phyloP scores from a whole-genome alignment of 768 basidiomycete species.

The Sarcomyxa edulis region DNA sequence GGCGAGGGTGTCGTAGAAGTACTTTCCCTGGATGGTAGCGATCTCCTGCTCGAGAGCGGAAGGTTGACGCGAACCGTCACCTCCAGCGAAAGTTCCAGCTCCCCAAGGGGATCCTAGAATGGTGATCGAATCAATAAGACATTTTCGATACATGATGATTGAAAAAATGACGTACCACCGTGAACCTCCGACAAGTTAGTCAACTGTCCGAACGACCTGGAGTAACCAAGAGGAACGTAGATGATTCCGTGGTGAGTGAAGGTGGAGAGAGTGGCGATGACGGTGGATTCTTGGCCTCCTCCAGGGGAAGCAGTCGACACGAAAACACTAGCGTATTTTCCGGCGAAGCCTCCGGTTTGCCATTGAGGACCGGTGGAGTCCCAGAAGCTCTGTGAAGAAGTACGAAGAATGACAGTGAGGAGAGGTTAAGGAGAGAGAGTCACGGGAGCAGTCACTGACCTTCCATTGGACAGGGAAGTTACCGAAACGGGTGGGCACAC shows the following conservation, averaged over 20 bases:
- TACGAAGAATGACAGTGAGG: neutral
- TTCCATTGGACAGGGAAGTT: conserved; percentile 79
- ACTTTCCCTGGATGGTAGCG: conserved; percentile 44
- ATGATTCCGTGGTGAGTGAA: conserved; percentile 69
- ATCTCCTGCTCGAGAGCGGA: conserved; percentile 44
- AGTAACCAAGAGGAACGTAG: conserved; percentile 71
- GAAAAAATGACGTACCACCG: conserved; percentile 41
- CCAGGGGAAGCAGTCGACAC: conserved; percentile 69
- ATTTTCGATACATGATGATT: neutral
- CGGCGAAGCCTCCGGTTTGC: conserved; percentile 51
- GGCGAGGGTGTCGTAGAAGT: conserved; percentile 45
- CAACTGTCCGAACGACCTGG: conserved; percentile 35
- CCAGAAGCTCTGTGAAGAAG: conserved; percentile 57
- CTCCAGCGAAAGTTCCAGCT: conserved; percentile 55
- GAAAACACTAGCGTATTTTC: conserved; percentile 75
- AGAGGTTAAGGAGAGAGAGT: neutral
- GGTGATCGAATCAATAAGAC: conserved; percentile 6
- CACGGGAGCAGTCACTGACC: conserved; percentile 26
- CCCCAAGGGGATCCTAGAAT: conserved; percentile 69
- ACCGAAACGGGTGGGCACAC: conserved; percentile 78
- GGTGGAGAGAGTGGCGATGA: conserved; percentile 45
- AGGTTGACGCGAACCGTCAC: conserved; percentile 43
- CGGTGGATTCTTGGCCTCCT: conserved; percentile 75
- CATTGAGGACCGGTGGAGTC: conserved; percentile 70
- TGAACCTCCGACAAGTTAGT: conserved; percentile 40